These are phyloP conservation scores for Heliamphora ciliata DNA, from an alignment of 179 eudicot species.

Conservation along the genomic window DNA sequence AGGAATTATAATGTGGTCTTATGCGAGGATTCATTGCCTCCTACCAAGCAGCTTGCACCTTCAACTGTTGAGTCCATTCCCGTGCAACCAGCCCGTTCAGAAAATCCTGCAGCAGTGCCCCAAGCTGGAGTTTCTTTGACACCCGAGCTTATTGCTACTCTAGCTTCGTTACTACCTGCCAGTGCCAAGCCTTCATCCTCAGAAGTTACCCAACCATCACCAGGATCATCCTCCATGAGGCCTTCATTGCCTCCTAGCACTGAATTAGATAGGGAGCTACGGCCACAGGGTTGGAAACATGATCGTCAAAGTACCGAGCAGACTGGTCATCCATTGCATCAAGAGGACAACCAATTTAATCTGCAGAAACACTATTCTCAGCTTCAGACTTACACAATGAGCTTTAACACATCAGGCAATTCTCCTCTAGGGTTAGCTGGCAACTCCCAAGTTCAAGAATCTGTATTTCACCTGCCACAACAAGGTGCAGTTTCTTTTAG, in stretches of 20 bases:
- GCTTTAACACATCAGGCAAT: conserved; percentile 23
- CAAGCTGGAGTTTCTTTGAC: conserved; percentile 57
- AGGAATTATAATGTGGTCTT: conserved; percentile 29
- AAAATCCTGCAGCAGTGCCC: conserved; percentile 31
- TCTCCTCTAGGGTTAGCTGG: conserved; percentile 24
- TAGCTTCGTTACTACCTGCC: conserved; percentile 60
- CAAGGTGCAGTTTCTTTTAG: conserved; percentile 41
- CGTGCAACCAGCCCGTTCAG: conserved; percentile 28
- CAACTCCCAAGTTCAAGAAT: conserved; percentile 38
- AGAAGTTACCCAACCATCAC: conserved; percentile 31
- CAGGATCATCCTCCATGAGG: conserved; percentile 27
- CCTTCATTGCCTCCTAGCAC: conserved; percentile 23
- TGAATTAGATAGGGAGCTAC: conserved; percentile 19
- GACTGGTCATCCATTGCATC: conserved; percentile 38
- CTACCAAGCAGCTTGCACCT: conserved; percentile 29
- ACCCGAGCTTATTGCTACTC: conserved; percentile 81
- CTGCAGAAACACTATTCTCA: conserved; percentile 27
- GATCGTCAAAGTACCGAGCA: conserved; percentile 37
- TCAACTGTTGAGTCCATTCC: conserved; percentile 21
- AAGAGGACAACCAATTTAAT: conserved; percentile 35
- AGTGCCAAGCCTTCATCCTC: conserved; percentile 34
- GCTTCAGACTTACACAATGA: conserved; percentile 30
- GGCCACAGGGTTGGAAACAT: conserved; percentile 45
- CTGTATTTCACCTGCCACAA: conserved; percentile 34
- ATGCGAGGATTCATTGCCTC: conserved; percentile 30